phyloP scores from a whole-genome alignment of 768 basidiomycete genomes.

The Obba rivulosa region DNA sequence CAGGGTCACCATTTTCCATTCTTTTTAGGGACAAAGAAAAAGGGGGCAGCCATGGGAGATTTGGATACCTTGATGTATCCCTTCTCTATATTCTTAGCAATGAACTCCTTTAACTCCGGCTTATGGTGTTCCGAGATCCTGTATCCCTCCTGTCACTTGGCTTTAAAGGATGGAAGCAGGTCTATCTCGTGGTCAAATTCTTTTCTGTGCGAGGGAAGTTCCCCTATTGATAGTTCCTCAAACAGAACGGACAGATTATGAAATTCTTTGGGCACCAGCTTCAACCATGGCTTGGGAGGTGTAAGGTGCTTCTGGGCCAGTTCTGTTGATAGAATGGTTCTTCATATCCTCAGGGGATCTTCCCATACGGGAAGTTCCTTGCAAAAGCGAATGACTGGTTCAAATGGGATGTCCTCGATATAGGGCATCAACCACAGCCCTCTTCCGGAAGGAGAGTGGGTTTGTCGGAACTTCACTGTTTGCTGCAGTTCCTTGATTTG shows the following conservation, averaged over 20 bases:
- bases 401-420: no score
- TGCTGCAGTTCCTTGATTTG: no score
- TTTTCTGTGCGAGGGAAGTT: slow-evolving; percentile 24
- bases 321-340: no score
- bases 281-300: no score
- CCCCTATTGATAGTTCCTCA: slow-evolving; percentile 18
- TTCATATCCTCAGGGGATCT: no score
- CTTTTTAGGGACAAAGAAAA: slow-evolving; percentile 28
- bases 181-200: slow-evolving; percentile 32
- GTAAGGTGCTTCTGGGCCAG: no score
- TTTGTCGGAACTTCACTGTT: no score
- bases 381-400: no score
- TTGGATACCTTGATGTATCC: slow-evolving; percentile 18
- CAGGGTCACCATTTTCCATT: slow-evolving; percentile 19
- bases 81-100: slow-evolving; percentile 17
- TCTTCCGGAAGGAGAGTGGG: no score
- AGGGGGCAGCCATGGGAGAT: slow-evolving; percentile 18
- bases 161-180: slow-evolving; percentile 19
- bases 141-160: slow-evolving; percentile 12
- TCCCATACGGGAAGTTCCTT: no score
- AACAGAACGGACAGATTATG: slow-evolving; percentile 21
- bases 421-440: no score
- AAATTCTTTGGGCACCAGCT: slow-evolving; percentile 11
- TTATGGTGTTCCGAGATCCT: slow-evolving; percentile 10
- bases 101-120: slow-evolving; percentile 12